Percentiles rank a stretch among this genome's conserved stretches.
Conservation (phyloP, 495 filamentous ascomycete genomes). For the Lepraria neglecta region DNA sequence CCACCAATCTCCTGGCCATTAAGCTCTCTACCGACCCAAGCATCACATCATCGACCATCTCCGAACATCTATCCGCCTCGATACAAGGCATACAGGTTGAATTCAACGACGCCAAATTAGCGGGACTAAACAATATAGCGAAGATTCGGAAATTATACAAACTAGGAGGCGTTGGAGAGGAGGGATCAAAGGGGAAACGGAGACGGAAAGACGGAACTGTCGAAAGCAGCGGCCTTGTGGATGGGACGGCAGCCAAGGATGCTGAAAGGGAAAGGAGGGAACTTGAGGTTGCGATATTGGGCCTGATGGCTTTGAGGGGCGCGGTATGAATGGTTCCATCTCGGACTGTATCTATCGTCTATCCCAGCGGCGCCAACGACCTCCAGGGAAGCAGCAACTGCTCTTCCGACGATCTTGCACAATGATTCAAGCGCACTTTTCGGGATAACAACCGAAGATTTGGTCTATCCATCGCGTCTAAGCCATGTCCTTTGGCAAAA, state of each 20-base stretch:
- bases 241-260: background rate
- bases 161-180: conserved; percentile 33
- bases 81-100: conserved; percentile 57
- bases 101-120: conserved; percentile 58
- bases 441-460: too few relatives aligned
- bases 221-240: conserved; percentile 20
- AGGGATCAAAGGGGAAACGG: conserved; percentile 10
- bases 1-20: conserved; percentile 63
- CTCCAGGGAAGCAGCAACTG: too few relatives aligned
- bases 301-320: conserved; percentile 67
- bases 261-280: conserved; percentile 37
- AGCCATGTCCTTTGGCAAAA: too few relatives aligned
- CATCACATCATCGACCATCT: conserved; percentile 23
- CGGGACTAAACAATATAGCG: conserved; percentile 52
- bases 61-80: conserved; percentile 22
- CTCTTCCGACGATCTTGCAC: too few relatives aligned
- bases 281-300: conserved; percentile 58
- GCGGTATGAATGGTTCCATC: conserved; percentile 36
- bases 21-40: conserved; percentile 50
- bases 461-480: too few relatives aligned
- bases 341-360: too few relatives aligned
- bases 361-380: too few relatives aligned
- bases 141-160: conserved; percentile 82
- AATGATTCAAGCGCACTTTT: too few relatives aligned
- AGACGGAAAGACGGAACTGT: conserved; percentile 16